Evolutionary conservation across 2,329 filamentous ascomycete species (phyloP).

Genomic region (Phialocephala subalpina): DNA sequence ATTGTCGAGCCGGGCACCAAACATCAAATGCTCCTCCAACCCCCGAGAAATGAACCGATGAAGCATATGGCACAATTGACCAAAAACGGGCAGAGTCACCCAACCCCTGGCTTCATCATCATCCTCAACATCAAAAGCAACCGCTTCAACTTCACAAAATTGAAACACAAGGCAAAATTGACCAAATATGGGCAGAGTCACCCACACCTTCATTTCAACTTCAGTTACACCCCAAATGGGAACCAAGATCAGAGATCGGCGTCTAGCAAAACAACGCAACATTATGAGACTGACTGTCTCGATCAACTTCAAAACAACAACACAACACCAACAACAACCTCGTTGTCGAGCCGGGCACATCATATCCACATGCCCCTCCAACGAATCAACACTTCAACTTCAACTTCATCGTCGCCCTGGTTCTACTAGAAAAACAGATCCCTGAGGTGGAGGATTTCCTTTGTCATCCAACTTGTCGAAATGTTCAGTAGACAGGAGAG

Average conservation of each 20-base stretch:
- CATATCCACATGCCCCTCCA: too few species aligned
- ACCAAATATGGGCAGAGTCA: neutral
- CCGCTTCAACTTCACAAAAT: too few species aligned
- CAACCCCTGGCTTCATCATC: too few species aligned
- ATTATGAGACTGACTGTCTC: neutral
- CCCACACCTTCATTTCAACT: neutral
- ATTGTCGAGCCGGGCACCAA: neutral
- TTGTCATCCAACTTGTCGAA: neutral
- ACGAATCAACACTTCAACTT: neutral
- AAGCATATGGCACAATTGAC: too few species aligned
- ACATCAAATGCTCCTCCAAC: neutral
- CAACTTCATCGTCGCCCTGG: neutral
- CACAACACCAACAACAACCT: too few species aligned
- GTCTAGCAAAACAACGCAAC: neutral
- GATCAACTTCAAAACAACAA: too few species aligned
- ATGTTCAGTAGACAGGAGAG: conserved; percentile 18
- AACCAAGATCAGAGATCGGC: neutral
- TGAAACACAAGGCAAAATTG: too few species aligned
- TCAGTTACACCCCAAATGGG: neutral
- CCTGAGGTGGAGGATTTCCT: neutral
- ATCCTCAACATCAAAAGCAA: too few species aligned
- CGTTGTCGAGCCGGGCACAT: too few species aligned
- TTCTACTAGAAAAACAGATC: neutral
- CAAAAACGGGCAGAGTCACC: too few species aligned
- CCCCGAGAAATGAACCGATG: too few species aligned